Percentiles rank a stretch among this genome's conserved stretches.
Evolutionary conservation across 495 filamentous ascomycete genomes (phyloP).

Genomic region (Copromyces sp.): DNA sequence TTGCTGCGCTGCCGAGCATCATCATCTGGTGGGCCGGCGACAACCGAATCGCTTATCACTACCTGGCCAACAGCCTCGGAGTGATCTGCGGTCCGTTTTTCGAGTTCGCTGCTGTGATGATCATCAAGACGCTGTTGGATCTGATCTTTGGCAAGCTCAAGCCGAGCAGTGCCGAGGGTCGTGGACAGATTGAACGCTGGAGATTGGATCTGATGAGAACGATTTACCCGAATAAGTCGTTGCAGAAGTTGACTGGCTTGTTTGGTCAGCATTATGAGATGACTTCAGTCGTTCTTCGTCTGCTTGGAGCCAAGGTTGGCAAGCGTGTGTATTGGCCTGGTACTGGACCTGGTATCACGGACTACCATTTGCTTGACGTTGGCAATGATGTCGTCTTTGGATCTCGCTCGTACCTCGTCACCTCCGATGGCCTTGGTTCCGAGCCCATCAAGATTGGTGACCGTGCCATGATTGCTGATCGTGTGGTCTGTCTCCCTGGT

Average conservation of each 20-base stretch:
- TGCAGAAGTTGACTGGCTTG: slow-evolving; percentile 25
- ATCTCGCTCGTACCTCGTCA: slow-evolving; percentile 34
- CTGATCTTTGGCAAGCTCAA: slow-evolving; percentile 19
- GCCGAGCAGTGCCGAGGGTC: slow-evolving; percentile 17
- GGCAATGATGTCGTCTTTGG: slow-evolving; percentile 39
- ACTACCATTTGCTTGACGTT: slow-evolving; percentile 36
- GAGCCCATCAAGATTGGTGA: slow-evolving; percentile 28
- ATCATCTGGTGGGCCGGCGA: slow-evolving; percentile 30
- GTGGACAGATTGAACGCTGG: slow-evolving; percentile 23
- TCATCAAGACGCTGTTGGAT: slow-evolving; percentile 8
- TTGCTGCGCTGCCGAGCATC: slow-evolving; percentile 19
- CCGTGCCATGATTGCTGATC: slow-evolving; percentile 30
- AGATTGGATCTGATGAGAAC: slow-evolving; percentile 23
- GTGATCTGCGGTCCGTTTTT: slow-evolving; percentile 27
- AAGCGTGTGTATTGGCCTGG: slow-evolving; percentile 40
- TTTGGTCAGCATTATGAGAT: slow-evolving; percentile 34
- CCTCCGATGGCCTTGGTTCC: slow-evolving; percentile 33
- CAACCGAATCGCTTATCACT: slow-evolving; percentile 30
- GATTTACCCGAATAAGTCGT: slow-evolving; percentile 21
- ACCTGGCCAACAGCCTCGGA: slow-evolving; percentile 24
- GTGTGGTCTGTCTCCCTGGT: slow-evolving; percentile 28
- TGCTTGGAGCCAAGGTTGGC: slow-evolving; percentile 34
- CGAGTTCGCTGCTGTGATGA: slow-evolving; percentile 22
- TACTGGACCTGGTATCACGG: slow-evolving; percentile 32
- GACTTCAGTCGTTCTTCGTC: slow-evolving; percentile 29